Evolutionary conservation across 2,329 filamentous ascomycete genomes (phyloP).

Genomic region (Clonostachys sp.): DNA sequence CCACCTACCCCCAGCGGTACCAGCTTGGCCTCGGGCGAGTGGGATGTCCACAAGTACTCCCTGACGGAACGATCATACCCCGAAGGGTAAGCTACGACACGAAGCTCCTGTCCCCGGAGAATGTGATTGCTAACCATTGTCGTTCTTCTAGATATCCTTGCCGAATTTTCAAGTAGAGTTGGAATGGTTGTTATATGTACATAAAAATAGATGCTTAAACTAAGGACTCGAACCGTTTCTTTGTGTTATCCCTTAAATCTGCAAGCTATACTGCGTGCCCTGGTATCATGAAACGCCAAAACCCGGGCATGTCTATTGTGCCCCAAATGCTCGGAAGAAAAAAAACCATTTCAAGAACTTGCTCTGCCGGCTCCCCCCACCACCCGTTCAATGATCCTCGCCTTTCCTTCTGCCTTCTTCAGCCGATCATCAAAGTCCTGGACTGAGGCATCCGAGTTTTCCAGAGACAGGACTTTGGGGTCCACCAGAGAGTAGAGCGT

Average conservation of each 20-base stretch:
- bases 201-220: too few species aligned
- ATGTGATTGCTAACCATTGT: slow-evolving; percentile 18
- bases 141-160: slow-evolving; percentile 51
- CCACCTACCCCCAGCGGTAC: slow-evolving; percentile 82
- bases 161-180: slow-evolving; percentile 51
- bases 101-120: neutral
- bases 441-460: slow-evolving; percentile 85
- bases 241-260: too few species aligned
- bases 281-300: neutral
- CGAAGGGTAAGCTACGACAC: slow-evolving; percentile 49
- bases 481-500: slow-evolving; percentile 75
- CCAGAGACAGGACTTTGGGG: slow-evolving; percentile 68
- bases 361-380: slow-evolving; percentile 20
- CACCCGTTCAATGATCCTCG: slow-evolving; percentile 78
- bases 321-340: neutral
- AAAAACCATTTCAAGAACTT: neutral
- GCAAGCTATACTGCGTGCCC: neutral
- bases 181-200: too few species aligned
- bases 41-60: slow-evolving; percentile 66
- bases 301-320: neutral
- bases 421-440: slow-evolving; percentile 87
- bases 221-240: too few species aligned
- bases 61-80: slow-evolving; percentile 67
- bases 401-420: slow-evolving; percentile 78
- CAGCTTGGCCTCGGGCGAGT: slow-evolving; percentile 44